phyloP scores from a whole-genome alignment of 495 filamentous ascomycete genomes.

The Amniculicola lignicola region DNA sequence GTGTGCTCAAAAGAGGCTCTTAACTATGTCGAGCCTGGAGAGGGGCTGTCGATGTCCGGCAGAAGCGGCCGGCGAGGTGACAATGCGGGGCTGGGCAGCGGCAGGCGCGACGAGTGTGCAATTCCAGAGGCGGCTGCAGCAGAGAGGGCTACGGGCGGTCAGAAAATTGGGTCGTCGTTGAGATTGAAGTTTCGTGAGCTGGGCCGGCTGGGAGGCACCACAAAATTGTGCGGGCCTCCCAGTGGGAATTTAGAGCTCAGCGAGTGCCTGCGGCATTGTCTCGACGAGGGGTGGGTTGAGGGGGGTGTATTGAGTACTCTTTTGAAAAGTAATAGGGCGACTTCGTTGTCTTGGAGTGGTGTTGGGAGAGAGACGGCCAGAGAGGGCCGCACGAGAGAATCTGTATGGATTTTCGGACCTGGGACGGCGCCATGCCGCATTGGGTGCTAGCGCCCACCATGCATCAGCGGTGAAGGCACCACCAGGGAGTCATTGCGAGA shows the following conservation, averaged over 20 bases:
- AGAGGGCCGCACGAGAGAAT: background rate
- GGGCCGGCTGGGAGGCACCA: slow-evolving; percentile 73
- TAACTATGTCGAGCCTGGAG: slow-evolving; percentile 32
- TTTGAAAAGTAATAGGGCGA: slow-evolving; percentile 50
- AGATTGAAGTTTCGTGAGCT: slow-evolving; percentile 73
- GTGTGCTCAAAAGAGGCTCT: slow-evolving; percentile 17
- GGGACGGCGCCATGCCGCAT: slow-evolving; percentile 4
- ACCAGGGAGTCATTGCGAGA: slow-evolving; percentile 16
- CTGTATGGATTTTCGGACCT: background rate
- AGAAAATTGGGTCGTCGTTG: slow-evolving; percentile 75
- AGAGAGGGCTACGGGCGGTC: slow-evolving; percentile 44
- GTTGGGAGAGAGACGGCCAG: slow-evolving; percentile 20
- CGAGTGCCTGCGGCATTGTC: slow-evolving; percentile 81
- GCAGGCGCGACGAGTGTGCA: slow-evolving; percentile 23
- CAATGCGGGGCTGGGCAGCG: slow-evolving; percentile 20
- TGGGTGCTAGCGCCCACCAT: background rate
- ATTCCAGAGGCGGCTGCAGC: slow-evolving; percentile 20
- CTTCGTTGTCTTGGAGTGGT: slow-evolving; percentile 60
- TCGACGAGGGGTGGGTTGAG: slow-evolving; percentile 64
- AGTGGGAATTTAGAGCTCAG: slow-evolving; percentile 91
- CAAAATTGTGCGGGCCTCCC: slow-evolving; percentile 61
- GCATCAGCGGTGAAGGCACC: slow-evolving; percentile 19
- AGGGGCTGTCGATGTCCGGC: slow-evolving; percentile 26
- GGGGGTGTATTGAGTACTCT: slow-evolving; percentile 37
- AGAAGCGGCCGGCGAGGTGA: slow-evolving; percentile 19